These are phyloP conservation scores for Fusarium multiceps DNA, from an alignment of 2,329 filamentous ascomycete genomes.

Conservation along the genomic window DNA sequence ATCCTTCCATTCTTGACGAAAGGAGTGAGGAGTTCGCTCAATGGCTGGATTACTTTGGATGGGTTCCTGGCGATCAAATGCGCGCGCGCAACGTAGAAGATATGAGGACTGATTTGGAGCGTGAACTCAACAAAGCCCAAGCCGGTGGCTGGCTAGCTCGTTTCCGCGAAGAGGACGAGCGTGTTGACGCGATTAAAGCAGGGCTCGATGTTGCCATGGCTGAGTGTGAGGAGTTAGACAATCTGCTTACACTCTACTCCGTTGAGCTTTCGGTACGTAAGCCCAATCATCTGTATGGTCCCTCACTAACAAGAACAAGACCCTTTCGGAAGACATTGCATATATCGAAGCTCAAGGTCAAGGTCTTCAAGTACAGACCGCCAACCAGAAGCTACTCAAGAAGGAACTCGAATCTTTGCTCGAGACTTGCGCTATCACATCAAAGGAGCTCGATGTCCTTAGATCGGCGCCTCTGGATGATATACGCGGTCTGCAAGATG, in stretches of 20 bases:
- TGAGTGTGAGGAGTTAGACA: constrained; percentile 96
- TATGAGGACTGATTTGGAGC: constrained; percentile 83
- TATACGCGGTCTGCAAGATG: constrained; percentile 75
- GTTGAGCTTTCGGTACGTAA: constrained; percentile 87
- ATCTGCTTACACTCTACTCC: constrained; percentile 90
- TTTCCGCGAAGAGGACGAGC: constrained; percentile 86
- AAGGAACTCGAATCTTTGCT: constrained; percentile 90
- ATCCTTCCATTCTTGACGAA: constrained; percentile 79
- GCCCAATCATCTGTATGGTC: not conserved
- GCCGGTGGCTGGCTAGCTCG: constrained; percentile 92
- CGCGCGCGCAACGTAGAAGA: constrained; percentile 81
- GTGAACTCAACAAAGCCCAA: constrained; percentile 90
- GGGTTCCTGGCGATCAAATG: constrained; percentile 81
- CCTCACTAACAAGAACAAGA: constrained; percentile 62
- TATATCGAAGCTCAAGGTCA: constrained; percentile 98
- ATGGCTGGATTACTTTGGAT: constrained; percentile 87
- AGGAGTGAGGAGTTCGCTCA: constrained; percentile 83
- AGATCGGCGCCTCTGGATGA: constrained; percentile 79
- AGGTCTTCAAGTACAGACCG: constrained; percentile 94
- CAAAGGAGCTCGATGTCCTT: constrained; percentile 77
- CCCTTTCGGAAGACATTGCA: constrained; percentile 92
- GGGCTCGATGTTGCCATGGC: constrained; percentile 90
- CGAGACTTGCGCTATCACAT: constrained; percentile 88
- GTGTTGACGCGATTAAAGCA: constrained; percentile 85
- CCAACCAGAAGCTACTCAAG: constrained; percentile 94